These are phyloP conservation scores for Helianthus tuberosus DNA, from an alignment of 129 eudicot genomes.

Conservation along the genomic window DNA sequence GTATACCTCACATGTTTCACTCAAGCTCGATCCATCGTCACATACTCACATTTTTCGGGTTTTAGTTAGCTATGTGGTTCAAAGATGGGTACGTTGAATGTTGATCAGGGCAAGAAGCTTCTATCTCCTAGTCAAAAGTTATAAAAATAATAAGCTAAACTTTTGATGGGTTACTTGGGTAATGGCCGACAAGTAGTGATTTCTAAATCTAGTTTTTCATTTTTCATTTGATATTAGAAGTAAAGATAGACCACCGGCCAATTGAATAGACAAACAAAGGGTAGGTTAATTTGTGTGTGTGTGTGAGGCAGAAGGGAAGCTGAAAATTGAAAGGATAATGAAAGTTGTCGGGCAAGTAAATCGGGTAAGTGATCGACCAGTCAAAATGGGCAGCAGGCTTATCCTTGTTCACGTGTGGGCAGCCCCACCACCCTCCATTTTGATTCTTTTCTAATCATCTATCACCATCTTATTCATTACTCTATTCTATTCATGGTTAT, in stretches of 20 bases:
- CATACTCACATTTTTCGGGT: too few species aligned
- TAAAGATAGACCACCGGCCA: neutral
- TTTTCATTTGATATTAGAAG: neutral
- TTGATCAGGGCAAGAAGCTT: neutral
- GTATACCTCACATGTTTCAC: too few species aligned
- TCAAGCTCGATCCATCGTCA: too few species aligned
- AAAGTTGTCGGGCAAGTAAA: conserved; percentile 35
- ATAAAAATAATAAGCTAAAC: neutral
- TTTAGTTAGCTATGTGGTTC: too few species aligned
- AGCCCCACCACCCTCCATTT: conserved; percentile 32
- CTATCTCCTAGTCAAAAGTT: neutral
- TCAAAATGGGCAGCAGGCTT: conserved; percentile 39
- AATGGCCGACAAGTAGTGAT: conserved; percentile 6
- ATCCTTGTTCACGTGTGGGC: conserved; percentile 44
- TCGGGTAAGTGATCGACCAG: conserved; percentile 19
- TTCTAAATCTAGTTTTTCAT: neutral
- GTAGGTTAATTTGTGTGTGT: conserved; percentile 11
- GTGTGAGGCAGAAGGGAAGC: conserved; percentile 23
- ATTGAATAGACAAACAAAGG: neutral
- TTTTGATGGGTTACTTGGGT: neutral
- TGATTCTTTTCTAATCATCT: conserved; percentile 40
- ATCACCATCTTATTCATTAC: conserved; percentile 22
- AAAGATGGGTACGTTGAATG: too few species aligned
- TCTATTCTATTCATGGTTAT: neutral
- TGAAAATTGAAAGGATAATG: conserved; percentile 22